phyloP scores from a whole-genome alignment of 2,329 filamentous ascomycete genomes.

The Biscogniauxia sp. region DNA sequence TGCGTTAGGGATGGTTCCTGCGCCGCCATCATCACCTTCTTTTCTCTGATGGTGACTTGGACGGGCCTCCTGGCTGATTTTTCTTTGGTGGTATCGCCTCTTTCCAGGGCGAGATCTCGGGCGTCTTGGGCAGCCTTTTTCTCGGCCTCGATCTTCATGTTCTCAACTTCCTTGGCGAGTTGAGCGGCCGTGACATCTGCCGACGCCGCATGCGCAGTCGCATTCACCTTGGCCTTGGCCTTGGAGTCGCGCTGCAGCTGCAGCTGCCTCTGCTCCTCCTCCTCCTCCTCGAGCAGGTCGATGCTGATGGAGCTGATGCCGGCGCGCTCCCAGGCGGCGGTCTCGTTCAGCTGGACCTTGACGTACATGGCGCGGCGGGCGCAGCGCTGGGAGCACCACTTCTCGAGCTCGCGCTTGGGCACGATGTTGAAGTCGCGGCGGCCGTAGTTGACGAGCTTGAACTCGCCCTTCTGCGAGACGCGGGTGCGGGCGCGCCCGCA shows the following conservation, averaged over 20 bases:
- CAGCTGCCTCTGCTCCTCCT: slow-evolving; percentile 30
- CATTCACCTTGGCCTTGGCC: not conserved
- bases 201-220: too few species aligned
- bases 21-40: slow-evolving; percentile 39
- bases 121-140: slow-evolving; percentile 27
- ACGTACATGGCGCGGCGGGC: slow-evolving; percentile 78
- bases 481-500: slow-evolving; percentile 65
- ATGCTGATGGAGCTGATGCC: slow-evolving; percentile 56
- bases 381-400: slow-evolving; percentile 83
- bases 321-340: slow-evolving; percentile 79
- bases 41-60: slow-evolving; percentile 52
- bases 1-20: slow-evolving; percentile 38
- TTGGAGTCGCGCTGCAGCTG: not conserved
- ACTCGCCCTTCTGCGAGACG: slow-evolving; percentile 58
- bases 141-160: slow-evolving; percentile 43
- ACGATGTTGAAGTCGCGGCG: slow-evolving; percentile 65
- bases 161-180: slow-evolving; percentile 36
- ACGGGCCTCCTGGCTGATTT: slow-evolving; percentile 39
- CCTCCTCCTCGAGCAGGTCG: slow-evolving; percentile 66
- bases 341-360: slow-evolving; percentile 82
- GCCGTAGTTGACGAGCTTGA: slow-evolving; percentile 59
- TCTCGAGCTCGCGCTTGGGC: slow-evolving; percentile 68
- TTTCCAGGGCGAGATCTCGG: slow-evolving; percentile 29
- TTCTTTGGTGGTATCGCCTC: slow-evolving; percentile 25
- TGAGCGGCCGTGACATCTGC: not conserved